Percentiles rank a stretch among this genome's conserved stretches.
phyloP scores from a whole-genome alignment of 1,284 basidiomycete genomes.

The Apiotrichum porosum region DNA sequence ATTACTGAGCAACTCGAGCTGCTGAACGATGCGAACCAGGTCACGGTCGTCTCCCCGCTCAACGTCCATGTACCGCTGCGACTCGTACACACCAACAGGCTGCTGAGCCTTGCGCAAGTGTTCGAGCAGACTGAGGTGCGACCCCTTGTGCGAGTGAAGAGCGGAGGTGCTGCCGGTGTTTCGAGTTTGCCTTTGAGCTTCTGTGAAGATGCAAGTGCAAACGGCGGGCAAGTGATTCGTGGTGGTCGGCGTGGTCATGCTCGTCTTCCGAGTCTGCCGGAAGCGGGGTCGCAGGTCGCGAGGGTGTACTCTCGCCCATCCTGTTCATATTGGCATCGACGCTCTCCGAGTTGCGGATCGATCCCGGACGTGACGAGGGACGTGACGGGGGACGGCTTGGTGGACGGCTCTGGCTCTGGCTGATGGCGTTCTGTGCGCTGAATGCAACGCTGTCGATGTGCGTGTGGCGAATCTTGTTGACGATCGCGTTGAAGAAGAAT shows the following conservation, averaged over 20 bases:
- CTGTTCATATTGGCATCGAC: no score
- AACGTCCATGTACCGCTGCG: slow-evolving; percentile 68
- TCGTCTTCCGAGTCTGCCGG: slow-evolving; percentile 8
- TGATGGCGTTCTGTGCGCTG: slow-evolving; percentile 6
- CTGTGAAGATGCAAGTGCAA: slow-evolving; percentile 1
- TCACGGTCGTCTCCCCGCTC: slow-evolving; percentile 55
- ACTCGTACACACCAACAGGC: slow-evolving; percentile 76
- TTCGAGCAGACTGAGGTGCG: slow-evolving; percentile 39
- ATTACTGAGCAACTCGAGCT: slow-evolving; percentile 55
- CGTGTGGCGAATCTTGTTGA: slow-evolving; percentile 36
- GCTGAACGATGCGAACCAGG: slow-evolving; percentile 54
- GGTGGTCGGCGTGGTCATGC: neutral
- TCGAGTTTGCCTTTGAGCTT: neutral
- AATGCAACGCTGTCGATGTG: slow-evolving; percentile 45
- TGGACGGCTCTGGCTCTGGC: neutral
- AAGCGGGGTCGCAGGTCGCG: neutral
- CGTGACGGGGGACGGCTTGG: slow-evolving; percentile 2
- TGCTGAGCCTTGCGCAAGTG: slow-evolving; percentile 49
- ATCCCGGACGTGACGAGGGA: slow-evolving; percentile 23
- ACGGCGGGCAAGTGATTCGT: slow-evolving; percentile 3
- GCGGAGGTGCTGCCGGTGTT: no score
- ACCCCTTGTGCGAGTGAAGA: slow-evolving; percentile 11
- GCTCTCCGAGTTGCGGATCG: slow-evolving; percentile 5
- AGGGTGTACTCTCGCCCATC: neutral
- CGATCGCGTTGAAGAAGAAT: slow-evolving; percentile 48